phyloP scores from a whole-genome alignment of 2,329 filamentous ascomycete species.

The Bipolaris bicolor region DNA sequence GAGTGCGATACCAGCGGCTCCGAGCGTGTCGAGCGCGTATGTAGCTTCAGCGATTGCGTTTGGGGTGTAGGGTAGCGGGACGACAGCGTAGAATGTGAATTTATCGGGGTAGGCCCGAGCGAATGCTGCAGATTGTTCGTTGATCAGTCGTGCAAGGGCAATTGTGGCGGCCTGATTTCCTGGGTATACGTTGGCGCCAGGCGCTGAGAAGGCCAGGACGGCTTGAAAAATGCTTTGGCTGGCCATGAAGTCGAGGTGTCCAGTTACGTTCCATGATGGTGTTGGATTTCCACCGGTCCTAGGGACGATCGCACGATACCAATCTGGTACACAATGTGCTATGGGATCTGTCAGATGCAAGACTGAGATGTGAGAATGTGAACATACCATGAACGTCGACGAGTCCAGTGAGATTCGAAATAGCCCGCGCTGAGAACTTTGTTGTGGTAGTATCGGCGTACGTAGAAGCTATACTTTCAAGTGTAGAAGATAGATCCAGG shows the following conservation, averaged over 20 bases:
- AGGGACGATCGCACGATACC: slow-evolving; percentile 11
- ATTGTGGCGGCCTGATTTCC: neutral
- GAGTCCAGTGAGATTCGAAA: neutral
- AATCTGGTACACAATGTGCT: slow-evolving; percentile 17
- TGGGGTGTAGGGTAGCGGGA: slow-evolving; percentile 10
- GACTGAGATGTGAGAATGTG: neutral
- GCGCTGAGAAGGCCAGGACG: slow-evolving; percentile 5
- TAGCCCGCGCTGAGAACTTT: neutral
- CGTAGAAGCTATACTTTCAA: slow-evolving; percentile 4
- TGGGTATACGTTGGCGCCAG: slow-evolving; percentile 12
- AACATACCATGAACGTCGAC: slow-evolving; percentile 7
- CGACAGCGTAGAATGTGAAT: slow-evolving; percentile 19
- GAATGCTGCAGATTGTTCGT: slow-evolving; percentile 12
- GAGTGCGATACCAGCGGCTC: slow-evolving; percentile 10
- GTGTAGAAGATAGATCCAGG: neutral
- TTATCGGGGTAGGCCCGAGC: slow-evolving; percentile 4
- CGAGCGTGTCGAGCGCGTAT: slow-evolving; percentile 7
- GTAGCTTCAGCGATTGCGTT: slow-evolving; percentile 5
- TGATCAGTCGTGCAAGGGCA: slow-evolving; percentile 14
- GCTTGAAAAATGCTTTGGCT: slow-evolving; percentile 9
- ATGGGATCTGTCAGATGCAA: neutral
- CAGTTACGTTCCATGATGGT: slow-evolving; percentile 7
- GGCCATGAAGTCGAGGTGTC: slow-evolving; percentile 12
- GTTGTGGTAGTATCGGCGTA: neutral
- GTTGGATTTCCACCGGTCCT: slow-evolving; percentile 12